Percentiles rank a stretch among this genome's conserved stretches.
Conservation (phyloP, 306 rosid species). For the Malus asiatica region DNA sequence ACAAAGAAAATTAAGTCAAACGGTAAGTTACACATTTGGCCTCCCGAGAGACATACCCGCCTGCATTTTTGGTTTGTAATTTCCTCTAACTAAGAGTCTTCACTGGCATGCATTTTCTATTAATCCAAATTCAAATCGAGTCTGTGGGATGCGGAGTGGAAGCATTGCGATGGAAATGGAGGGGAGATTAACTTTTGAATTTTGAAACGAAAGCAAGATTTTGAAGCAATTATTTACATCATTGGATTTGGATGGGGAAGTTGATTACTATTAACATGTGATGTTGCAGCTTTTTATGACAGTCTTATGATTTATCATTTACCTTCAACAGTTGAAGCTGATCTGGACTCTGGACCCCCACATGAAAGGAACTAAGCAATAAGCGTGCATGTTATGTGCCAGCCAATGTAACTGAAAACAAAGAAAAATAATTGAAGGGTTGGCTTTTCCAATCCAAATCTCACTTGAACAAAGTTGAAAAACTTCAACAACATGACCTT, state of each 20-base stretch:
- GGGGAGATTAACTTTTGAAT: background rate
- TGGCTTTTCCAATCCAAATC: background rate
- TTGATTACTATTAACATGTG: constrained; percentile 14
- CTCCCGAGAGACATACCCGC: too few relatives aligned
- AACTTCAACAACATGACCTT: background rate
- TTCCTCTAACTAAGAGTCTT: too few relatives aligned
- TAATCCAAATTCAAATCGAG: background rate
- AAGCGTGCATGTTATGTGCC: background rate
- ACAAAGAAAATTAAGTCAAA: too few relatives aligned
- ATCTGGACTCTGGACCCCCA: constrained; percentile 20
- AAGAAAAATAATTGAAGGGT: background rate
- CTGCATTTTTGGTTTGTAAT: too few relatives aligned
- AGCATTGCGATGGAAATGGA: background rate
- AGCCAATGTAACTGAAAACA: background rate
- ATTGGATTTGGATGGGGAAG: background rate
- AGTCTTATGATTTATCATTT: background rate
- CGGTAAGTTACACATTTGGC: too few relatives aligned
- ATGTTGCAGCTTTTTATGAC: background rate
- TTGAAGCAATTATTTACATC: background rate
- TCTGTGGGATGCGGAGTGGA: background rate
- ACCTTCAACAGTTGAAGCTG: background rate
- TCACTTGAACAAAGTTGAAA: background rate
- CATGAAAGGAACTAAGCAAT: constrained; percentile 10
- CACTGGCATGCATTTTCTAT: background rate
- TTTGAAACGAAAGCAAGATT: background rate